Evolutionary conservation across 2,329 filamentous ascomycete species (phyloP).

Genomic region (Metarhizium brunneum): DNA sequence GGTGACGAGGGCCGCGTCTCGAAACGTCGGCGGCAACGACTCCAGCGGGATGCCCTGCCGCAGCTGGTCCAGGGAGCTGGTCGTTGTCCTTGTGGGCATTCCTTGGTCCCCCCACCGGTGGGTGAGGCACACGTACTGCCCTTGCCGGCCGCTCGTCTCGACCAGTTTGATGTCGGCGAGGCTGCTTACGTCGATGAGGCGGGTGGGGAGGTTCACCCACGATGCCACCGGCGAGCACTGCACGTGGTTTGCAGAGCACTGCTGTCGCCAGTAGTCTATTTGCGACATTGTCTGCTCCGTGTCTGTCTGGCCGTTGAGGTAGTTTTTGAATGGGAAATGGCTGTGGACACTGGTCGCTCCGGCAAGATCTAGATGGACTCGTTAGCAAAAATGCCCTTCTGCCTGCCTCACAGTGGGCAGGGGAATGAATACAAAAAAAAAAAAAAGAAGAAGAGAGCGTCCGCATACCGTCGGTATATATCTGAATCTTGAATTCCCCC

Average conservation of each 20-base stretch:
- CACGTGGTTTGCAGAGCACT: neutral
- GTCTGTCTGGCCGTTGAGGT: neutral
- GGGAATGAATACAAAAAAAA: neutral
- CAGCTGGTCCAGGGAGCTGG: neutral
- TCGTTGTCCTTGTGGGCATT: neutral
- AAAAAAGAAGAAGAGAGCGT: neutral
- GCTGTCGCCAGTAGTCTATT: neutral
- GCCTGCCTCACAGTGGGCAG: too few species aligned
- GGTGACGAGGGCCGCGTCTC: conserved; percentile 9
- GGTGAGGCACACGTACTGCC: neutral
- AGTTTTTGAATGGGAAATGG: neutral
- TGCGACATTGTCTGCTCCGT: neutral
- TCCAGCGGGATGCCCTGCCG: neutral
- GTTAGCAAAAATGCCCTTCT: too few species aligned
- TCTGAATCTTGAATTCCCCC: neutral
- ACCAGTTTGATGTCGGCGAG: neutral
- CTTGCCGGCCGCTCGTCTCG: neutral
- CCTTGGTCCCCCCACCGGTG: neutral
- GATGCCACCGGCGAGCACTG: neutral
- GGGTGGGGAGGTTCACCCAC: neutral
- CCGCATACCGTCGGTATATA: neutral
- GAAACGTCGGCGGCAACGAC: conserved; percentile 1
- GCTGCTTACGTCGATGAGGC: neutral
- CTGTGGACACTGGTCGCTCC: neutral
- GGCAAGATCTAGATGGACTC: neutral